Conservation (phyloP, 2,329 filamentous ascomycete species). For the Aspergillus niger region DNA sequence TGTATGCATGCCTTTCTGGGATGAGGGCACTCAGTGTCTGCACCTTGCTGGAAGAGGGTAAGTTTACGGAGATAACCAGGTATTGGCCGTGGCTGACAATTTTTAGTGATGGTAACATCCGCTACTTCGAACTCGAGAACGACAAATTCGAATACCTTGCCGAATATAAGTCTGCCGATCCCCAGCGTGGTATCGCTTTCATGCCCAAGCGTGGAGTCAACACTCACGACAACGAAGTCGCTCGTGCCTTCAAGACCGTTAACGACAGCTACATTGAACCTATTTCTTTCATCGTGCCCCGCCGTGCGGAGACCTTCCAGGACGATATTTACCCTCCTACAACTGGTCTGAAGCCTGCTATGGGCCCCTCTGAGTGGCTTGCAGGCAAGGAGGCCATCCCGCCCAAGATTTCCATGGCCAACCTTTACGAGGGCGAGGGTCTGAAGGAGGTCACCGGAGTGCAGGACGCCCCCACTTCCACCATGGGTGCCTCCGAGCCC, state of each 20-base stretch:
- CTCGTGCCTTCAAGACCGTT: slow-evolving; percentile 95
- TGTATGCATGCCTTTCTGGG: slow-evolving; percentile 99
- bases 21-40: slow-evolving; percentile 91
- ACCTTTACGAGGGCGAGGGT: slow-evolving; percentile 80
- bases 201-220: slow-evolving; percentile 94
- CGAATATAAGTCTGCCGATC: slow-evolving; percentile 95
- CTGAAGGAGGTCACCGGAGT: slow-evolving; percentile 69
- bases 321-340: slow-evolving; percentile 95
- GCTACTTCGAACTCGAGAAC: slow-evolving; percentile 97
- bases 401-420: slow-evolving; percentile 90
- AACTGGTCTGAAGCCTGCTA: slow-evolving; percentile 74
- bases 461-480: slow-evolving; percentile 38
- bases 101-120: slow-evolving; percentile 89
- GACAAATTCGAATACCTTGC: slow-evolving; percentile 98
- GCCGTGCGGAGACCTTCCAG: slow-evolving; percentile 92
- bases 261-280: slow-evolving; percentile 94
- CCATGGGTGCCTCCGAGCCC: slow-evolving; percentile 49
- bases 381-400: slow-evolving; percentile 80
- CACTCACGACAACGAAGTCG: slow-evolving; percentile 94
- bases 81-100: slow-evolving; percentile 15
- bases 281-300: slow-evolving; percentile 94
- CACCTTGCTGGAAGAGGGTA: slow-evolving; percentile 97
- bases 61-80: slow-evolving; percentile 34
- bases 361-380: slow-evolving; percentile 81
- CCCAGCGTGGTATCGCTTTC: slow-evolving; percentile 92